Evolutionary conservation across 176 grass and related monocot genomes (phyloP).

Genomic region (Canna indica): DNA sequence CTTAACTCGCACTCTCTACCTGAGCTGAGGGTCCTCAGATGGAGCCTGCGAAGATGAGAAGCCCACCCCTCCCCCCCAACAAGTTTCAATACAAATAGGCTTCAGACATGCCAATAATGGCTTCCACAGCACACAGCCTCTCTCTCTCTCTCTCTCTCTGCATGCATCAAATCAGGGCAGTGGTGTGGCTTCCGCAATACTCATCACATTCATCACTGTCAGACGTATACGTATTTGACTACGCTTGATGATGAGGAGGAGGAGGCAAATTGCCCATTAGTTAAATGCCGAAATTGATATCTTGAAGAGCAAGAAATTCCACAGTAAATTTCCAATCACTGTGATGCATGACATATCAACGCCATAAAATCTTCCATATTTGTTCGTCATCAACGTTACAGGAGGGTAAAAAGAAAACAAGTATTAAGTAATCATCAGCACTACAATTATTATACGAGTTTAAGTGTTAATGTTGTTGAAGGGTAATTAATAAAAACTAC

Average conservation of each 20-base stretch:
- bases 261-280: no score
- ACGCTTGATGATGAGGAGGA: background rate
- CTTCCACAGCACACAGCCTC: conserved; percentile 20
- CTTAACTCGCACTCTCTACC: conserved; percentile 16
- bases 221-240: conserved; percentile 21
- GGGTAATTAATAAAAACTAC: no score
- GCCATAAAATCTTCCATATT: no score
- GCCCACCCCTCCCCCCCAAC: conserved; percentile 4
- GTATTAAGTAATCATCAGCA: no score
- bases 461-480: no score
- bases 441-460: no score
- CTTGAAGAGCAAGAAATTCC: no score
- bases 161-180: conserved; percentile 85
- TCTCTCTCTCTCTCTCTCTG: conserved; percentile 24
- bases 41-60: conserved; percentile 14
- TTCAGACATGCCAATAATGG: background rate
- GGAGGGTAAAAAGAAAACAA: no score
- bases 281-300: no score
- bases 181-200: conserved; percentile 54
- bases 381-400: no score
- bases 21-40: conserved; percentile 16
- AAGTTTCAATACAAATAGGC: conserved; percentile 37
- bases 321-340: no score
- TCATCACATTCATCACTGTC: conserved; percentile 59
- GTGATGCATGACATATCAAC: no score